Base-by-base conservation (phyloP, 208 protist genomes). In the Trypanosomatidae sp. region DNA sequence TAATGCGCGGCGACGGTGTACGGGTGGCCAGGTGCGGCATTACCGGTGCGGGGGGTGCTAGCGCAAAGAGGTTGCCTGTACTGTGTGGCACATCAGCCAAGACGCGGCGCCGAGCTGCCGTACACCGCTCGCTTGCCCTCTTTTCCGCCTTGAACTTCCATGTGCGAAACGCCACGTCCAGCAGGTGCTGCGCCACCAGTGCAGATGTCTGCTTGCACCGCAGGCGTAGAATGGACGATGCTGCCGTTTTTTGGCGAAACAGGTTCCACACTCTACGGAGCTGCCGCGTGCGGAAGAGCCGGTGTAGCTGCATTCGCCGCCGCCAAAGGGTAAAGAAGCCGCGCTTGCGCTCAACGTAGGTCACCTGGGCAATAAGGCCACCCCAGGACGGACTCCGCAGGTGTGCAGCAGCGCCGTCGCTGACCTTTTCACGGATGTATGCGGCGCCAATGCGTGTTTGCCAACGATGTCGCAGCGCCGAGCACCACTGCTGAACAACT, bases 341-440 rank as follows among this genome's bases (percentile, higher is more conserved):
- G n/a, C 86, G 79, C 66, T 91, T 88, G 5, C 86, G 76, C 49
- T 85, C 79, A 2, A 73, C 74, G 60, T 88, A 87, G 17, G 86
- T 74, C 33, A 86, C 58, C 28, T 76, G 73, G 17, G 53, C 19
- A 25, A 87, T 62, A n/a, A 82, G 36, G 7, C 74, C 73, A n/a
- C 55, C 41, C 73, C 78, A 78, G 0, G 66, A 74, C 0, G 69
- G 79, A 28, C 70, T 78, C 25, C 70, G 69, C 30, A 80, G 25
- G 30, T 64, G 62, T 22, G 50, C 55, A 39, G 43, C 62, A 0
- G 70, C 64, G 1, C 64, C 76, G 13, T 67, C 66, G 43, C 47
- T 50, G 25, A 80, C 44, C 49, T 80, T 80, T 43, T 80, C 66
- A 6, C 58, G 69, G 44, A 80, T 69, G 47, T 68, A 80, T 13